Conservation (phyloP, 108 stramenopile genomes). For the Cylindrotheca fusiformis region DNA sequence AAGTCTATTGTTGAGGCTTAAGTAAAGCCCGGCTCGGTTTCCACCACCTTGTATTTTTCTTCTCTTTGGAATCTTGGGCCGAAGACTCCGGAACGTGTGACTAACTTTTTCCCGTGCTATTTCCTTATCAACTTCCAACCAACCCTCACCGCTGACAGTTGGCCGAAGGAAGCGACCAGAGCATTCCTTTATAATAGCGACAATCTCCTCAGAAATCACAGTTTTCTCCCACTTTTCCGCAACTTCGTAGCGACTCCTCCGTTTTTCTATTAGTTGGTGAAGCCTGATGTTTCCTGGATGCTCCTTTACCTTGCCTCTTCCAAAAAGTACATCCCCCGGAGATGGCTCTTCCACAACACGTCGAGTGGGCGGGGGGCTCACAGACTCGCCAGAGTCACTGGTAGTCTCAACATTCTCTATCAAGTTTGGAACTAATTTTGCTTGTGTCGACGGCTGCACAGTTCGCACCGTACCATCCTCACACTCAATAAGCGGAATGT, state of each 20-base stretch:
- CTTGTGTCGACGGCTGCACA: neutral
- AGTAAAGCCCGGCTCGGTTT: no score
- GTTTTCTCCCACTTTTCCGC: constrained; percentile 11
- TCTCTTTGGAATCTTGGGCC: constrained; percentile 7
- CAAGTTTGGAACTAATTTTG: neutral
- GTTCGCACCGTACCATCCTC: neutral
- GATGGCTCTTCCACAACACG: neutral
- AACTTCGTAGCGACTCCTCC: neutral
- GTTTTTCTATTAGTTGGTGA: constrained; percentile 1
- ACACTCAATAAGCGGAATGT: neutral
- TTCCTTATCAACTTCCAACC: constrained; percentile 27
- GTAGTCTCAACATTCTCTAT: neutral
- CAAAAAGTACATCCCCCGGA: constrained; percentile 4
- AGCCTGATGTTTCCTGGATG: neutral
- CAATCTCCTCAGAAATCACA: constrained; percentile 9
- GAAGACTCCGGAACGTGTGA: constrained; percentile 30
- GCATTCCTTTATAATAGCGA: constrained; percentile 5
- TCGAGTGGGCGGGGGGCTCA: neutral
- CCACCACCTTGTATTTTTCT: neutral
- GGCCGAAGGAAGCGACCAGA: constrained; percentile 13
- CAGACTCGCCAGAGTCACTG: neutral
- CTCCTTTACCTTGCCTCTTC: constrained; percentile 5
- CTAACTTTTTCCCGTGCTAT: constrained; percentile 30
- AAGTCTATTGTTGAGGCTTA: no score
- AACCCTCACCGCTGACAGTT: constrained; percentile 1